A percentile compares a stretch with the other conserved stretches of the same genome.
phyloP scores from a whole-genome alignment of 352 stramenopile species.

The Phytopythium montanum region DNA sequence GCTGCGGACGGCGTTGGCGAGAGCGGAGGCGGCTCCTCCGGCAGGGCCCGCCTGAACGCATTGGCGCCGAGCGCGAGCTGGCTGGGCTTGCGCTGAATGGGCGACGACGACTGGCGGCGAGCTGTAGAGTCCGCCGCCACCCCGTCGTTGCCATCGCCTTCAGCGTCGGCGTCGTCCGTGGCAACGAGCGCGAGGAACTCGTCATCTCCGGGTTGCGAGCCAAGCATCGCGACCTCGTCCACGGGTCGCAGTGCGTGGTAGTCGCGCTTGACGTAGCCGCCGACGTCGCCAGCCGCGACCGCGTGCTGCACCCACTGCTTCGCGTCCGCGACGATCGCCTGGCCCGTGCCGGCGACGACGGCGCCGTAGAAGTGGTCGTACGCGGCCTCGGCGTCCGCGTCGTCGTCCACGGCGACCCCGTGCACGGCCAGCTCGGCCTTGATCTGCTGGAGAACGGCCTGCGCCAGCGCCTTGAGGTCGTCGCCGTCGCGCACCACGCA shows the following conservation, averaged over 20 bases:
- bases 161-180: constrained; percentile 27
- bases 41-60: background rate
- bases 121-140: constrained; percentile 7
- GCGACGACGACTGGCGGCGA: constrained; percentile 18
- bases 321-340: constrained; percentile 60
- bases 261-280: constrained; percentile 59
- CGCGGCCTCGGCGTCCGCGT: constrained; percentile 45
- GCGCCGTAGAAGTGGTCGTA: constrained; percentile 65
- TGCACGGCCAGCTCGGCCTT: constrained; percentile 55
- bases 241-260: constrained; percentile 58
- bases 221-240: constrained; percentile 45
- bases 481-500: constrained; percentile 70
- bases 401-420: constrained; percentile 54
- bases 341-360: constrained; percentile 44
- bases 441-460: constrained; percentile 58
- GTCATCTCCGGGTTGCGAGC: constrained; percentile 40
- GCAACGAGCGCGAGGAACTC: constrained; percentile 57
- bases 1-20: background rate
- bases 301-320: constrained; percentile 63
- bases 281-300: constrained; percentile 27
- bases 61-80: constrained; percentile 7
- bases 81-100: constrained; percentile 36
- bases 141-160: constrained; percentile 18
- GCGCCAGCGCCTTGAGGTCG: constrained; percentile 53
- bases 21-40: background rate